These are phyloP conservation scores for Albatrellus ellisii DNA, from an alignment of 768 basidiomycete genomes.

Conservation along the genomic window DNA sequence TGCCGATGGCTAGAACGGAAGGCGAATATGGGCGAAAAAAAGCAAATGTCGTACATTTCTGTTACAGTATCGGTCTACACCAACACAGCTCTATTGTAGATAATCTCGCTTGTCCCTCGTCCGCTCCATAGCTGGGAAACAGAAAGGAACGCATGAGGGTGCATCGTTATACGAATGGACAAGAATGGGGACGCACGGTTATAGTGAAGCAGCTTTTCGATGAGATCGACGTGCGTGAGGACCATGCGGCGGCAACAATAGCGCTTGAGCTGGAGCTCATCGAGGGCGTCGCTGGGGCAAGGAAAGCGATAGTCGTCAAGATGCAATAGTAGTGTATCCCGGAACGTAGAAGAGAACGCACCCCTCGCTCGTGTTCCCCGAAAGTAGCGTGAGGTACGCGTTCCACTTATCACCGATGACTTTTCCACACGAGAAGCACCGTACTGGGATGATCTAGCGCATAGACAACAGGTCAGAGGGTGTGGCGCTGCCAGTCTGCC, in stretches of 20 bases:
- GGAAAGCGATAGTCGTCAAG: neutral
- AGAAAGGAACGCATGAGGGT: neutral
- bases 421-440: constrained; percentile 95
- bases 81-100: too few relatives aligned
- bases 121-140: constrained; percentile 16
- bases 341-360: constrained; percentile 25
- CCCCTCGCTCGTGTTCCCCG: constrained; percentile 82
- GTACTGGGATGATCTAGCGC: constrained; percentile 95
- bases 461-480: too few relatives aligned
- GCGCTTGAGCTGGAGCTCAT: constrained; percentile 78
- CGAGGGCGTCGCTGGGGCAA: constrained; percentile 74
- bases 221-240: constrained; percentile 92
- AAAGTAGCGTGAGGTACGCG: constrained; percentile 69
- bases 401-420: constrained; percentile 97
- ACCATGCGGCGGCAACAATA: constrained; percentile 98
- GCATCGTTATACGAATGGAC: neutral
- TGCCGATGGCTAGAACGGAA: too few relatives aligned
- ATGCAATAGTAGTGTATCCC: constrained; percentile 1
- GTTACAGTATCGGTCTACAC: too few relatives aligned
- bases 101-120: constrained; percentile 14
- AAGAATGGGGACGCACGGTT: constrained; percentile 51
- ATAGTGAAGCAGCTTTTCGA: constrained; percentile 93
- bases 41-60: too few relatives aligned
- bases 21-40: too few relatives aligned
- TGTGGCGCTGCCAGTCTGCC: too few relatives aligned